Conservation (phyloP, 805 yeast genomes). For the Kuraishia cidri region DNA sequence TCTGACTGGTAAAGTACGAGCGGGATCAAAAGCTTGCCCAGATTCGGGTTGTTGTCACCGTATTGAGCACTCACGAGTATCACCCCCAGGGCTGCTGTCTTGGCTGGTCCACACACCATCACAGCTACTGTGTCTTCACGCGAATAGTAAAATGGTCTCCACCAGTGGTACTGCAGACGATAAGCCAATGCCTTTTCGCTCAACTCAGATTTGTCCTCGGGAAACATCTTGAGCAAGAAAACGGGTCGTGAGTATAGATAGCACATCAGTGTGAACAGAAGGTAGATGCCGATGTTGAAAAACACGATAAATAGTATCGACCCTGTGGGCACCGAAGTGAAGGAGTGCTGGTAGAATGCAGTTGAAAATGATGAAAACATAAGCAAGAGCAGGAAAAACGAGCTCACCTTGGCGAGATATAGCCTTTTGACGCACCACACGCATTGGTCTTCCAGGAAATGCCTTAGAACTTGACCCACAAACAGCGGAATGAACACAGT, state of each 20-base stretch:
- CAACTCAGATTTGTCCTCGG: slow-evolving; percentile 27
- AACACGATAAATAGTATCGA: slow-evolving; percentile 73
- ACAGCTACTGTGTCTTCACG: slow-evolving; percentile 69
- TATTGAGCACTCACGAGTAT: slow-evolving; percentile 64
- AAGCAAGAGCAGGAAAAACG: slow-evolving; percentile 68
- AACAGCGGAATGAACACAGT: slow-evolving; percentile 78
- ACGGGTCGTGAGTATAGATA: slow-evolving; percentile 53
- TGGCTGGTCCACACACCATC: slow-evolving; percentile 87
- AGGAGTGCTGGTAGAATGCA: slow-evolving; percentile 78
- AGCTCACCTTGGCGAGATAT: slow-evolving; percentile 58
- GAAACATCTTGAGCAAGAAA: slow-evolving; percentile 33
- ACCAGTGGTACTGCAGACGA: slow-evolving; percentile 27
- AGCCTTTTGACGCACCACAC: slow-evolving; percentile 51
- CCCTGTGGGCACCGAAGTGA: slow-evolving; percentile 50
- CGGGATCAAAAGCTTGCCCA: slow-evolving; percentile 73
- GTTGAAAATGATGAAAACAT: slow-evolving; percentile 80
- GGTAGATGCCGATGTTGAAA: slow-evolving; percentile 72
- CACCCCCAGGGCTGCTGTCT: slow-evolving; percentile 89
- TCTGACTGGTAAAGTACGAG: slow-evolving; percentile 81
- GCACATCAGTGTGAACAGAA: slow-evolving; percentile 65
- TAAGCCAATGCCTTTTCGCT: slow-evolving; percentile 34
- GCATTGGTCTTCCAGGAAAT: slow-evolving; percentile 55
- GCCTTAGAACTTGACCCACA: slow-evolving; percentile 82
- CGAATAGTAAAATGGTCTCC: slow-evolving; percentile 63
- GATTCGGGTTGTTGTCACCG: slow-evolving; percentile 47